A percentile compares a stretch with the other conserved stretches of the same genome.
These are phyloP conservation scores for Paraphaeosphaeria sporulosa DNA, from an alignment of 2,329 filamentous ascomycete species.

Conservation along the genomic window DNA sequence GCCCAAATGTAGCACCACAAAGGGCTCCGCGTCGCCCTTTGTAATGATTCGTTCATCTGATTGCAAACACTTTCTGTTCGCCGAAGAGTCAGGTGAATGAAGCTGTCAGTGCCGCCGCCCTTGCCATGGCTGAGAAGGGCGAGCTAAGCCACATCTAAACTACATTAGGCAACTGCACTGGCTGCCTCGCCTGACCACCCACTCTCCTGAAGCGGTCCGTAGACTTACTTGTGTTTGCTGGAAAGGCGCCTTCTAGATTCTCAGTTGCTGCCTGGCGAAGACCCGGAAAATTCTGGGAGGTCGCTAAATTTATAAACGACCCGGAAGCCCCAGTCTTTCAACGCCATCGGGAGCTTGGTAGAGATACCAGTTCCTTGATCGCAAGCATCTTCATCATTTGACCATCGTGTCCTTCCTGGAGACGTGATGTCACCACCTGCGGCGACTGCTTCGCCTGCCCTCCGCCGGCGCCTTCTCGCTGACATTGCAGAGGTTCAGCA, in stretches of 20 bases:
- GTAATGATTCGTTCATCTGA: no score
- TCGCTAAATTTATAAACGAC: background rate
- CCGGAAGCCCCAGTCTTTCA: background rate
- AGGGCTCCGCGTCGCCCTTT: no score
- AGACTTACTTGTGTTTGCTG: background rate
- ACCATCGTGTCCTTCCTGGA: background rate
- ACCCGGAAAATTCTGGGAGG: background rate
- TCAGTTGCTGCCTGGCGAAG: background rate
- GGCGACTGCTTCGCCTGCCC: constrained; percentile 12
- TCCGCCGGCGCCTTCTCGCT: constrained; percentile 42
- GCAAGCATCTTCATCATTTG: background rate
- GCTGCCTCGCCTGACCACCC: background rate
- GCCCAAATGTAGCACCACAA: no score
- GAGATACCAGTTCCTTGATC: constrained; percentile 17
- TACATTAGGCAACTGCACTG: no score
- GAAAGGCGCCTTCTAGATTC: background rate
- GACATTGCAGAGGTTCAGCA: constrained; percentile 58
- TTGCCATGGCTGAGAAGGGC: no score
- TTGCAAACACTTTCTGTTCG: no score
- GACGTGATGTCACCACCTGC: background rate
- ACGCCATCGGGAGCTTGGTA: constrained; percentile 16
- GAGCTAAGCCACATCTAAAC: no score
- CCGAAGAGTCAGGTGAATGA: no score
- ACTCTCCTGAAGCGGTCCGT: background rate
- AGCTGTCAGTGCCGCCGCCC: no score